phyloP scores from a whole-genome alignment of 164 flowering plant genomes.

The Akebia trifoliata region DNA sequence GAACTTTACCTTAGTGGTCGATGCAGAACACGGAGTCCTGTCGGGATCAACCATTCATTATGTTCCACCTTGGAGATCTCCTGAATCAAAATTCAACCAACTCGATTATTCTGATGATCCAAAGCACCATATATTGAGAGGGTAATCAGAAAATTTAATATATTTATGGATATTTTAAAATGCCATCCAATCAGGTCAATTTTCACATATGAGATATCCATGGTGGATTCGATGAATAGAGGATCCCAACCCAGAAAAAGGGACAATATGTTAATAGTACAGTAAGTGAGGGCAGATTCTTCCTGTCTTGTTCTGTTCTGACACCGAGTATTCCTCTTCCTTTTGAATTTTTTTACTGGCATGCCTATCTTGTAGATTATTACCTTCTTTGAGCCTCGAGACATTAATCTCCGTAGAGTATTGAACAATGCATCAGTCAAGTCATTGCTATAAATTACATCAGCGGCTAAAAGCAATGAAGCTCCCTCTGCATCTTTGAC shows the following conservation, averaged over 20 bases:
- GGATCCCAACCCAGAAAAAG: no score
- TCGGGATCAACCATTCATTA: neutral
- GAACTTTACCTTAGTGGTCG: neutral
- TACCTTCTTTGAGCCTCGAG: slow-evolving; percentile 62
- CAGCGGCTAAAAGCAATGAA: slow-evolving; percentile 83
- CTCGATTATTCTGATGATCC: no score
- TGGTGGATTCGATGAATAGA: no score
- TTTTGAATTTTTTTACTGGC: neutral
- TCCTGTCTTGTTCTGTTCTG: neutral
- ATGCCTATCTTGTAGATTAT: neutral
- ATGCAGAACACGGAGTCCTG: neutral
- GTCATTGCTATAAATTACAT: slow-evolving; percentile 87
- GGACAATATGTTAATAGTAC: neutral
- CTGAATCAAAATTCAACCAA: no score
- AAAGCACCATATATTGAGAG: neutral
- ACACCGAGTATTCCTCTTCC: neutral
- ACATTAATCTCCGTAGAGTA: slow-evolving; percentile 54
- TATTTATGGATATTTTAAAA: no score
- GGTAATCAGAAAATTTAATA: no score
- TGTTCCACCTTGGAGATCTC: no score
- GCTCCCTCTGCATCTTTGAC: slow-evolving; percentile 56
- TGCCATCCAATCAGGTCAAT: no score
- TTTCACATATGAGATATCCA: no score
- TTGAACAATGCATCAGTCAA: slow-evolving; percentile 71
- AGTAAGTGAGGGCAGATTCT: neutral